Evolutionary conservation across 495 filamentous ascomycete genomes (phyloP), one percentile per base, ranked within the genome.

Genomic region (Podospora comata): DNA sequence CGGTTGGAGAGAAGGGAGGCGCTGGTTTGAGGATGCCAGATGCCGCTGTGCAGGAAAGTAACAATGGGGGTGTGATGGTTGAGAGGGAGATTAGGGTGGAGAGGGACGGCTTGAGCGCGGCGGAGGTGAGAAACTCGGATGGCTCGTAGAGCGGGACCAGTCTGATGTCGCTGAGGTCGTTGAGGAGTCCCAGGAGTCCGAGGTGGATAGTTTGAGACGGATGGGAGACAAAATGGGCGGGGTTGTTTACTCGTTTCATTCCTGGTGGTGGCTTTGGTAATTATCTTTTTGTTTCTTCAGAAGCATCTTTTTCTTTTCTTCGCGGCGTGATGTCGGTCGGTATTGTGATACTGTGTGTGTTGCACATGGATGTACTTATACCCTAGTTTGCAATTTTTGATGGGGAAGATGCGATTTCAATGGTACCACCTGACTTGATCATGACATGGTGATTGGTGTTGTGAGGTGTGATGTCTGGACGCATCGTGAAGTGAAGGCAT

Each of bases 161-260:
- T 48, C 39, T 78, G 13, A 69, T 71, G 60, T 77, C 77, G 34
- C 16, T 72, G 62, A 70, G 74, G 60, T 62, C 72, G 65, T 28
- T 72, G 60, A 74, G 78, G 59, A 72, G 78, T 71, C 69, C 71
- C 44, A 77, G 73, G 67, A 32, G 30, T 32, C 39, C 39, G 7
- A 48, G 39, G 39, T 48, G 39, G 39, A 48, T 48, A 11, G 39
- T 73, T 80, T 66, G 77, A 75, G 66, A 67, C 71, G 34, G 68
- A 73, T 18, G 34, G 72, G 58, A 26, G 67, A 26, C 68, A 60
- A 28, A 23, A 23, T 23, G 23, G 1, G 23, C 1, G 19, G 30
- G 23, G 32, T 23, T 11, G 39, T 13, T 9, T 1, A 32, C 5
- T 32, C 30, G 30, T 32, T 32, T 32, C 30, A 6, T 32, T 32